Percentiles rank a stretch among this genome's conserved stretches.
Conservation (phyloP, 176 grass and related monocot species). For the Lolium rigidum region DNA sequence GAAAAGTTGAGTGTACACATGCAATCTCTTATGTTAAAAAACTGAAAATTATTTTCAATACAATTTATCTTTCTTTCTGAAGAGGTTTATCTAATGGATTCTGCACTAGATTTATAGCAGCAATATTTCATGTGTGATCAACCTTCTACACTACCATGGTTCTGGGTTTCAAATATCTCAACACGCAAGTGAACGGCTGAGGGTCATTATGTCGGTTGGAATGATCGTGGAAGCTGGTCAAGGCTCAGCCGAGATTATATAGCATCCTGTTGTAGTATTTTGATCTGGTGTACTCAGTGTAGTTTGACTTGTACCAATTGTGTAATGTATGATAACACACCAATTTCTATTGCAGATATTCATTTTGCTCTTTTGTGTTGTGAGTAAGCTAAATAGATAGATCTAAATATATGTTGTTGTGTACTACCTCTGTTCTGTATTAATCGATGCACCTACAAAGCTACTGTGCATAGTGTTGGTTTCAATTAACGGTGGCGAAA, state of each 20-base stretch:
- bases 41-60: too few species aligned
- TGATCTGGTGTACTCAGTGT: too few species aligned
- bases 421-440: too few species aligned
- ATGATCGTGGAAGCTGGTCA: not conserved
- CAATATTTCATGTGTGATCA: not conserved
- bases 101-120: not conserved
- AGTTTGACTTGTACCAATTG: not conserved
- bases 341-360: not conserved
- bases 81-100: not conserved
- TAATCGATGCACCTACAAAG: too few species aligned
- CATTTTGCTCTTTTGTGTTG: not conserved
- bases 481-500: too few species aligned
- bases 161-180: not conserved
- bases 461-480: too few species aligned
- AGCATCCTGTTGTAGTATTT: not conserved
- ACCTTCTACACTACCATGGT: not conserved
- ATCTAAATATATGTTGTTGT: not conserved
- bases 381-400: not conserved
- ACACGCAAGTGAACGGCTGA: not conserved
- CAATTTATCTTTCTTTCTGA: not conserved
- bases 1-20: not conserved
- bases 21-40: not conserved
- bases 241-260: not conserved
- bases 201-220: too few species aligned
- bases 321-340: not conserved